Evolutionary conservation across 176 grass and related monocot genomes (phyloP).

Genomic region (Zea luxurians): DNA sequence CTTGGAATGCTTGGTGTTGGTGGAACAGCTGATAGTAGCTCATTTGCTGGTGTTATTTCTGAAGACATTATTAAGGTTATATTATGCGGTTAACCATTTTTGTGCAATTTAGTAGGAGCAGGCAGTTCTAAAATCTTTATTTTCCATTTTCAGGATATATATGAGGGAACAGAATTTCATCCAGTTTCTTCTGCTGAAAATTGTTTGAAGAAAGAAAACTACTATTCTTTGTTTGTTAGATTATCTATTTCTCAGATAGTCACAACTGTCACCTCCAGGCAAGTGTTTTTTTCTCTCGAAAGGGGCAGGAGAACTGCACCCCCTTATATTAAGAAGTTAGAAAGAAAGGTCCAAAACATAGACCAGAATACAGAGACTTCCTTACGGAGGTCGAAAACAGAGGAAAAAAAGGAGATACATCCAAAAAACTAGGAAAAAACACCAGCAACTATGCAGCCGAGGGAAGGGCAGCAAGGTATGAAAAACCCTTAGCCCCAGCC

Average conservation of each 20-base stretch:
- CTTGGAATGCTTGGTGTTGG: slow-evolving; percentile 98
- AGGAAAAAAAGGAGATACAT: too few relatives aligned
- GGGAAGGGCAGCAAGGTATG: too few relatives aligned
- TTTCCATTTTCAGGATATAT: slow-evolving; percentile 75
- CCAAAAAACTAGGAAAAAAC: too few relatives aligned
- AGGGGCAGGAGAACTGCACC: too few relatives aligned
- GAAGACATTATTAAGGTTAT: slow-evolving; percentile 96
- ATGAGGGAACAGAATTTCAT: slow-evolving; percentile 93
- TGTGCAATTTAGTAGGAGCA: slow-evolving; percentile 28
- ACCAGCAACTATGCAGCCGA: too few relatives aligned
- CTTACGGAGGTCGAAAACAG: too few relatives aligned
- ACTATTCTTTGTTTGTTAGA: slow-evolving; percentile 61
- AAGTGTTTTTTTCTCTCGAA: slow-evolving; percentile 2
- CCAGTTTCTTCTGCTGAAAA: slow-evolving; percentile 64
- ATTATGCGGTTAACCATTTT: slow-evolving; percentile 4
- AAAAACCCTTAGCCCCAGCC: too few relatives aligned
- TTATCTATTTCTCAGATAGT: slow-evolving; percentile 60
- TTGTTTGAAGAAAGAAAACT: slow-evolving; percentile 56
- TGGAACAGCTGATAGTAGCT: slow-evolving; percentile 79
- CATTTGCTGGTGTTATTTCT: slow-evolving; percentile 92
- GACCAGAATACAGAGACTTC: too few relatives aligned
- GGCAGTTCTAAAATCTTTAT: slow-evolving; percentile 29
- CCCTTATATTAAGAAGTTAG: too few relatives aligned
- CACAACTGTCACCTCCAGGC: slow-evolving; percentile 58
- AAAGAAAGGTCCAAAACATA: too few relatives aligned